phyloP scores from a whole-genome alignment of 1,284 basidiomycete genomes.

The Cronartium quercuum region DNA sequence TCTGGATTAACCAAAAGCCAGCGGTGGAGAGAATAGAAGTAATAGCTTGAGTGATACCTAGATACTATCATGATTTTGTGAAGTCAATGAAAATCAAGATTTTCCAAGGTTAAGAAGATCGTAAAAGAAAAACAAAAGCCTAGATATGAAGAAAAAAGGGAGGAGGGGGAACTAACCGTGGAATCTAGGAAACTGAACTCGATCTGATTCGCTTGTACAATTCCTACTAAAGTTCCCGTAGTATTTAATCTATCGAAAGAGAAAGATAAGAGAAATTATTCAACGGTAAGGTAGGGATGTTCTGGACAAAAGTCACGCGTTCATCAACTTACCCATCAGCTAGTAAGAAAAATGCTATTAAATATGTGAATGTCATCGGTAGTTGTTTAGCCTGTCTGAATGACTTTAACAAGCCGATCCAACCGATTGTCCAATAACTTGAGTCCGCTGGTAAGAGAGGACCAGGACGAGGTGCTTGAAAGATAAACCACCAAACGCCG shows the following conservation, averaged over 20 bases:
- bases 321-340: conserved; percentile 29
- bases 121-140: background rate
- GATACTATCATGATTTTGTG: conserved; percentile 3
- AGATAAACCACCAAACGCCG: conserved; percentile 38
- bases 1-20: conserved; percentile 34
- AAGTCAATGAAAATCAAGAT: background rate
- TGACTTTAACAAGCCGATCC: conserved; percentile 6
- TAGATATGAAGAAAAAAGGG: background rate
- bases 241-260: conserved; percentile 20
- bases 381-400: conserved; percentile 17
- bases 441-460: conserved; percentile 1
- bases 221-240: conserved; percentile 28
- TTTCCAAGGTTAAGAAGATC: background rate
- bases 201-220: conserved; percentile 26
- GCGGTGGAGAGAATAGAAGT: conserved; percentile 37
- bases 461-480: conserved; percentile 29
- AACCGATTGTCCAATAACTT: conserved; percentile 25
- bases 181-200: conserved; percentile 30
- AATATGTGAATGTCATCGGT: conserved; percentile 27
- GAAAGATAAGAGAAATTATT: background rate
- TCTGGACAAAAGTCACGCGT: background rate
- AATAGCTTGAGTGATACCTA: conserved; percentile 36
- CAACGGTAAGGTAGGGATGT: background rate
- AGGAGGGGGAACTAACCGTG: conserved; percentile 6
- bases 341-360: conserved; percentile 33